A percentile compares a stretch with the other conserved stretches of the same genome.
Conservation (phyloP, 139 green algal genomes). For the Chlorella sp. region DNA sequence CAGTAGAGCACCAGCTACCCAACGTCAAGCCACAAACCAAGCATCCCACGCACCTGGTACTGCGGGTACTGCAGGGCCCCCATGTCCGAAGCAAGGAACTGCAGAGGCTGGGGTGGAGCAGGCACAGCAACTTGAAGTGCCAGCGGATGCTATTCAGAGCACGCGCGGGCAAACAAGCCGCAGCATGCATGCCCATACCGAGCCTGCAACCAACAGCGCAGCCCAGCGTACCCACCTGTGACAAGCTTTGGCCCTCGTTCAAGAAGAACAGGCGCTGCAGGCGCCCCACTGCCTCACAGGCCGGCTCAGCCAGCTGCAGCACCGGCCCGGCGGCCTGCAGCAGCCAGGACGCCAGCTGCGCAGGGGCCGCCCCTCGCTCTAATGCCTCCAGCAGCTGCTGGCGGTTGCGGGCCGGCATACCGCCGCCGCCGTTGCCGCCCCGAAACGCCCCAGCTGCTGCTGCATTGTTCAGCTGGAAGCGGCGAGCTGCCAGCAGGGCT, state of each 20-base stretch:
- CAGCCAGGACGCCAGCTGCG: constrained; percentile 2
- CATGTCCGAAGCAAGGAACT: constrained; percentile 74
- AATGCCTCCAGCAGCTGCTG: constrained; percentile 14
- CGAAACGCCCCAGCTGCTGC: neutral
- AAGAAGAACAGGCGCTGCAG: constrained; percentile 84
- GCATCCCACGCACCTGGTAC: constrained; percentile 47
- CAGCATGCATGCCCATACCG: no score
- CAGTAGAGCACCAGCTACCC: no score
- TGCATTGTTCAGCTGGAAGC: neutral
- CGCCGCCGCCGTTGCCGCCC: neutral
- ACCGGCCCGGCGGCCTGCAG: constrained; percentile 18
- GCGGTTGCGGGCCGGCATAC: neutral
- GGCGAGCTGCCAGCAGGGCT: constrained; percentile 7
- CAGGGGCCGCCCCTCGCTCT: neutral
- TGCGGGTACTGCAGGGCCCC: constrained; percentile 74
- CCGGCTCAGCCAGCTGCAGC: neutral
- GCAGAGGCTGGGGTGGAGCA: neutral
- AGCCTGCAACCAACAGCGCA: no score
- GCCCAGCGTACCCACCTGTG: constrained; percentile 23
- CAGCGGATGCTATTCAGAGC: no score
- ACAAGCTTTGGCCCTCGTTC: constrained; percentile 72
- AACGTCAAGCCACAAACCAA: no score
- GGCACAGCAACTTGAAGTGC: no score
- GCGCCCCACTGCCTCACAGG: neutral
- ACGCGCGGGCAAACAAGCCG: no score